Evolutionary conservation across 2,329 filamentous ascomycete species (phyloP).

Genomic region (Epicoccum sorghinum): DNA sequence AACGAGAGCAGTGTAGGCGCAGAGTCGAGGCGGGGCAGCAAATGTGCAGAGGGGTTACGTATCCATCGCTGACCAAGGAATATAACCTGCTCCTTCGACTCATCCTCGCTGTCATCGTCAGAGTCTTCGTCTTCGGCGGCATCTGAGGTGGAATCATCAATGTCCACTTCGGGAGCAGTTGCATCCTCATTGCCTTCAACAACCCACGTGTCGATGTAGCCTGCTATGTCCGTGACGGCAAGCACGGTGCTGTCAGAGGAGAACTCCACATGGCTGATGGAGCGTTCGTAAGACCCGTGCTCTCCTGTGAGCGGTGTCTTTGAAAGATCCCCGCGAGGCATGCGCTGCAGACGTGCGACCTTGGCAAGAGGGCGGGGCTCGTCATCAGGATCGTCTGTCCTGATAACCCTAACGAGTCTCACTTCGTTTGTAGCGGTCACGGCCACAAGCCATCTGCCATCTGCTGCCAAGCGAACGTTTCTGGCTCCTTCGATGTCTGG

Average conservation of each 20-base stretch:
- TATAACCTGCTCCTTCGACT: slow-evolving; percentile 53
- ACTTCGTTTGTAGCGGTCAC: slow-evolving; percentile 54
- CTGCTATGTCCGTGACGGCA: slow-evolving; percentile 79
- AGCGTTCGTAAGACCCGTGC: slow-evolving; percentile 76
- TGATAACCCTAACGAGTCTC: slow-evolving; percentile 55
- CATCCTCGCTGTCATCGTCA: slow-evolving; percentile 54
- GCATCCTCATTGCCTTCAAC: slow-evolving; percentile 64
- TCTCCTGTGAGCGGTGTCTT: slow-evolving; percentile 62
- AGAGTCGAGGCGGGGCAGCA: slow-evolving; percentile 54
- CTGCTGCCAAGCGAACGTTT: slow-evolving; percentile 70
- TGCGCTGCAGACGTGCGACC: slow-evolving; percentile 48
- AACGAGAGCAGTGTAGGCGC: slow-evolving; percentile 55
- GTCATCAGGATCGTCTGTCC: slow-evolving; percentile 49
- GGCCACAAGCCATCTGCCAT: slow-evolving; percentile 72
- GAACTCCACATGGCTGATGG: slow-evolving; percentile 76
- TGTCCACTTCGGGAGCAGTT: slow-evolving; percentile 50
- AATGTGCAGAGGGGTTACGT: slow-evolving; percentile 69
- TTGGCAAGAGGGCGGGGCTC: slow-evolving; percentile 47
- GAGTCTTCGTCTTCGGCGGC: slow-evolving; percentile 41
- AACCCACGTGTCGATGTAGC: slow-evolving; percentile 86
- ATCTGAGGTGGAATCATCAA: slow-evolving; percentile 40
- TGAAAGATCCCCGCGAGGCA: slow-evolving; percentile 34
- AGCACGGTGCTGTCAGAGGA: slow-evolving; percentile 80
- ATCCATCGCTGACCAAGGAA: slow-evolving; percentile 73
- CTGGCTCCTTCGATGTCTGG: slow-evolving; percentile 71